These are phyloP conservation scores for Penicillium samsonianum DNA, from an alignment of 495 filamentous ascomycete species.

Conservation along the genomic window DNA sequence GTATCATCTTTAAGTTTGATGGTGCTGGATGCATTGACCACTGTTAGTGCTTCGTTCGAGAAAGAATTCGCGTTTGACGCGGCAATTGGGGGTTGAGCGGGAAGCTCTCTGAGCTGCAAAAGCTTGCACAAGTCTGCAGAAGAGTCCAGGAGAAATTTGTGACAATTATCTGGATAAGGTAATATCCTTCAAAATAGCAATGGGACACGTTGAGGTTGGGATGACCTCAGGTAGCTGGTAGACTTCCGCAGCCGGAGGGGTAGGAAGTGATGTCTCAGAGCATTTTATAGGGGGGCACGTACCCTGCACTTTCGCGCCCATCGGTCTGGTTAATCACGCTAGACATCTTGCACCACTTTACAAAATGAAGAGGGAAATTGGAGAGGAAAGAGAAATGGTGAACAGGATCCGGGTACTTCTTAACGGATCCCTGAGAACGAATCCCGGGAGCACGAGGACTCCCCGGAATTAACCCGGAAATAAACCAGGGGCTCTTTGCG, in stretches of 20 bases:
- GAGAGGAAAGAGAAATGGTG: no score
- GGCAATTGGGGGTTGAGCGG: constrained; percentile 23
- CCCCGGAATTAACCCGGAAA: no score
- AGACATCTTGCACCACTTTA: constrained; percentile 52
- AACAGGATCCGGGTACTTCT: no score
- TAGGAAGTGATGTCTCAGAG: constrained; percentile 53
- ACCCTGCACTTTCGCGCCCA: constrained; percentile 64
- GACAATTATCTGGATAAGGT: background rate
- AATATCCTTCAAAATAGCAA: background rate
- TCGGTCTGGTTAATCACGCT: constrained; percentile 64
- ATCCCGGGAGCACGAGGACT: no score
- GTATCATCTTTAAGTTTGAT: constrained; percentile 99
- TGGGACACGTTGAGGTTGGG: constrained; percentile 20
- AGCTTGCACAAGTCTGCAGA: constrained; percentile 6
- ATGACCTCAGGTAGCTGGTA: constrained; percentile 22
- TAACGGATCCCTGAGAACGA: no score
- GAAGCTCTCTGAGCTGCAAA: constrained; percentile 11
- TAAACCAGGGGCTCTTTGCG: no score
- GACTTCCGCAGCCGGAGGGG: constrained; percentile 24
- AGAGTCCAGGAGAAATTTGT: constrained; percentile 1
- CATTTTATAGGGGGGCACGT: constrained; percentile 47
- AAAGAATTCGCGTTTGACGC: constrained; percentile 19
- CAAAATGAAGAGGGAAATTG: constrained; percentile 21
- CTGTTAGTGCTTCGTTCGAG: constrained; percentile 27
- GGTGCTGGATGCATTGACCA: constrained; percentile 52